Evolutionary conservation across 2,329 filamentous ascomycete genomes (phyloP).

Genomic region (Colletotrichum euphorbiae): DNA sequence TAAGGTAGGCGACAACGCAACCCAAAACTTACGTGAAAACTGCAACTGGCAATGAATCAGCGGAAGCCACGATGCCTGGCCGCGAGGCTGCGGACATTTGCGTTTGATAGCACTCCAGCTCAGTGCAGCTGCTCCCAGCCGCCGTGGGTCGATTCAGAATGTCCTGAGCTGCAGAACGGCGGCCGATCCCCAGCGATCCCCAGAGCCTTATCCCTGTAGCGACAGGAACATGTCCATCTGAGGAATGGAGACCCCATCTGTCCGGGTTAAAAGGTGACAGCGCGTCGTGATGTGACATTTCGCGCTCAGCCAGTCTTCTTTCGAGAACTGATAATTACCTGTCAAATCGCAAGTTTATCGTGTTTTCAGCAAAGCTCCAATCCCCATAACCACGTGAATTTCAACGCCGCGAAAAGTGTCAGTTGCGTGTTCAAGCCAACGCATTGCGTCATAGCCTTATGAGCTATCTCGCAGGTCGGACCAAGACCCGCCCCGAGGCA

Average conservation of each 20-base stretch:
- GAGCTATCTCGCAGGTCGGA: conserved; percentile 36
- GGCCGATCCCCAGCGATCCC: conserved; percentile 32
- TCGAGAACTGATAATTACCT: conserved; percentile 3
- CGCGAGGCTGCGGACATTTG: conserved; percentile 4
- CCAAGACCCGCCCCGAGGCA: conserved; percentile 37
- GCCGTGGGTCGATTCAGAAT: conserved; percentile 16
- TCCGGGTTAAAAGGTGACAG: conserved; percentile 7
- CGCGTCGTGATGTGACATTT: neutral
- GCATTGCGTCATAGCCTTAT: conserved; percentile 37
- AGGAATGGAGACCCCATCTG: conserved; percentile 20
- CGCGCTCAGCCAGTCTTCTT: neutral
- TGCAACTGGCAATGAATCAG: no score
- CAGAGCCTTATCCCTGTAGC: conserved; percentile 38
- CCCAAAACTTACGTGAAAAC: no score
- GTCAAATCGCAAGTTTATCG: conserved; percentile 4
- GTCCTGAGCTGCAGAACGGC: conserved; percentile 23
- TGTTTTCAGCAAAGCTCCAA: neutral
- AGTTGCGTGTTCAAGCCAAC: conserved; percentile 1
- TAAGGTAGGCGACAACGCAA: no score
- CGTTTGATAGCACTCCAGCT: neutral
- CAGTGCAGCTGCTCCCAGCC: conserved; percentile 10
- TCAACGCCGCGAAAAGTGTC: neutral
- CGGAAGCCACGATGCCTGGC: neutral
- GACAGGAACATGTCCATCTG: conserved; percentile 23
- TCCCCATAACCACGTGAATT: neutral